Evolutionary conservation across 208 protist species (phyloP), one percentile per base, ranked within the genome.

Genomic region (Wallacemonas rigidus): DNA sequence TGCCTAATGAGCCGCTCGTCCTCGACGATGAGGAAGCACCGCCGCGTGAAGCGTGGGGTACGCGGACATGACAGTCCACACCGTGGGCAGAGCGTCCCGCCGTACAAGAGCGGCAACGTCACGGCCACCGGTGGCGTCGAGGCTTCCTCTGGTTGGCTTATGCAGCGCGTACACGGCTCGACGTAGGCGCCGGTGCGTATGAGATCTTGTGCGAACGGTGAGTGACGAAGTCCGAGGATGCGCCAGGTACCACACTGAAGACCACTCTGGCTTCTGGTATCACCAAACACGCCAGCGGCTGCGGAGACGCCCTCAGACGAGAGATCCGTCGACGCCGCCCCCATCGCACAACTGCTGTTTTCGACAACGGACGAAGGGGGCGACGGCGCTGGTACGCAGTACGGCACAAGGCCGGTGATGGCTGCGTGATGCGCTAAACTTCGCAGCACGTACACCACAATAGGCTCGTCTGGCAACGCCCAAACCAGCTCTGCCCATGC

Each of bases 161-260:
- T 9, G 35, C 79, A 81, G 69, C 69, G 17, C 0, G 73, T 54
- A 17, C 84, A 89, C 8, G 75, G 56, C 53, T 73, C 71, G 1
- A 64, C 56, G n/a, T 82, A 73, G 82, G 82, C 90, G 56, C 89
- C 89, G 1, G 80, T 80, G 68, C 90, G 85, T 58, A 86, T 61
- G 36, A 91, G 62, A 48, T 86, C 82, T 44, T 62, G 76, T 50
- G 67, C 67, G 15, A 41, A 60, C 8, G 82, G 85, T 12, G 74
- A 45, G 40, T 87, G 63, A 8, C 87, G 87, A 26, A 89, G 63
- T 15, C 80, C 89, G 0, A 84, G 76, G 9, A 94, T 75, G 26
- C 82, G 76, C 48, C 82, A 80, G 50, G 73, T 17, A 26, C 79
- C 81, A 5, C 41, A 44, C 26, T 75, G 36, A 17, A 80, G 74